These are phyloP conservation scores for Lentinus brumalis DNA, from an alignment of 768 basidiomycete genomes.

Conservation along the genomic window DNA sequence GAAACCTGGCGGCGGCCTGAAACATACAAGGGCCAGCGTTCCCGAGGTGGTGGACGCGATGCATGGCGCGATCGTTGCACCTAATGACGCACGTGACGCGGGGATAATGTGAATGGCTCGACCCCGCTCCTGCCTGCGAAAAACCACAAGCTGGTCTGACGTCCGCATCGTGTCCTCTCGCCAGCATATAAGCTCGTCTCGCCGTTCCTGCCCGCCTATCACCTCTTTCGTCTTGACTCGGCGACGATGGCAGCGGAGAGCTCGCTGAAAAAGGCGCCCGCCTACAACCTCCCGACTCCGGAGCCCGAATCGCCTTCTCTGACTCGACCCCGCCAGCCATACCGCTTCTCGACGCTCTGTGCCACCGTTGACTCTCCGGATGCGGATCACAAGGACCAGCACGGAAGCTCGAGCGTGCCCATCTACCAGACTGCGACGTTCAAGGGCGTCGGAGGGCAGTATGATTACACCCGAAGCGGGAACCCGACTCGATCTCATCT, in stretches of 20 bases:
- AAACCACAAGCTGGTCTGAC: slow-evolving; percentile 12
- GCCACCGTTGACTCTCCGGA: slow-evolving; percentile 94
- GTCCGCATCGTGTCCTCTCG: not conserved
- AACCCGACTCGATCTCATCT: slow-evolving; percentile 96
- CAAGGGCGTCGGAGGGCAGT: slow-evolving; percentile 88
- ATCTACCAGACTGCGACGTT: slow-evolving; percentile 99
- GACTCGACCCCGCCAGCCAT: slow-evolving; percentile 64
- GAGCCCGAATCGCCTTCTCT: slow-evolving; percentile 74
- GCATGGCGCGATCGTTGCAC: slow-evolving; percentile 18
- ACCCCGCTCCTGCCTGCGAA: slow-evolving; percentile 3
- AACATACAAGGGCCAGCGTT: not conserved
- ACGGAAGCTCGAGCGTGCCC: slow-evolving; percentile 91
- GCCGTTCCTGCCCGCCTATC: not conserved
- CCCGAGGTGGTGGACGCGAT: not conserved
- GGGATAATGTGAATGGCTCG: slow-evolving; percentile 18
- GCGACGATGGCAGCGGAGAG: slow-evolving; percentile 12
- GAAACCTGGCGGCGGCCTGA: not conserved
- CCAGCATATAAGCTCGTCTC: not conserved
- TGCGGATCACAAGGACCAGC: slow-evolving; percentile 90
- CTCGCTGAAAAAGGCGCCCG: slow-evolving; percentile 9
- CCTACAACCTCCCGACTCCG: slow-evolving; percentile 71
- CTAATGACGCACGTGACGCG: slow-evolving; percentile 16
- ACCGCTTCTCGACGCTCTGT: slow-evolving; percentile 88
- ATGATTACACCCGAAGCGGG: slow-evolving; percentile 93
- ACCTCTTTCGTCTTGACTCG: not conserved